Evolutionary conservation across 148 eudicot species (phyloP).

Genomic region (Linanthus parryae): DNA sequence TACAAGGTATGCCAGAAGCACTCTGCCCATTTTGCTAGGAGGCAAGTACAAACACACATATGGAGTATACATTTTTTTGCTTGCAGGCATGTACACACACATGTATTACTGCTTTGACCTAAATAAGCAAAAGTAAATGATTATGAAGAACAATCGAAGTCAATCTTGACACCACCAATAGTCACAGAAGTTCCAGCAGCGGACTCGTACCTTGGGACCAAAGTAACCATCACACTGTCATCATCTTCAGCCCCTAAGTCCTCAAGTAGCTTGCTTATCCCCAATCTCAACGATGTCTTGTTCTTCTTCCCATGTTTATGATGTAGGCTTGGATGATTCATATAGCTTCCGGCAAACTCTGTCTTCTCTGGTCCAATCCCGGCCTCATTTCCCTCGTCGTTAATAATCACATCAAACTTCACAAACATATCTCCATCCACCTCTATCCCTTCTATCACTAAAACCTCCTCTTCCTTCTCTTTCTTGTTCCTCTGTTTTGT

Average conservation of each 20-base stretch:
- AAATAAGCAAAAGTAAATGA: too few species aligned
- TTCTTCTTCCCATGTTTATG: conserved; percentile 30
- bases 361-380: conserved; percentile 20
- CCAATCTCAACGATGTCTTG: too few species aligned
- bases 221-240: conserved; percentile 33
- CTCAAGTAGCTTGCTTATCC: conserved; percentile 39
- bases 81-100: too few species aligned
- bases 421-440: conserved; percentile 23
- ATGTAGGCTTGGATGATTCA: conserved; percentile 38
- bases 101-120: too few species aligned
- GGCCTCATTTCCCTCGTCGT: conserved; percentile 57
- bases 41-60: too few species aligned
- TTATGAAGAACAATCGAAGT: conserved; percentile 38
- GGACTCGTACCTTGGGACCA: conserved; percentile 39
- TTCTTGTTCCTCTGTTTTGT: conserved; percentile 39
- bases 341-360: conserved; percentile 58
- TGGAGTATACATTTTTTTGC: too few species aligned
- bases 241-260: conserved; percentile 45
- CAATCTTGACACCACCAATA: too few species aligned
- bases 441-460: conserved; percentile 30
- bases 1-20: too few species aligned
- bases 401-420: conserved; percentile 52
- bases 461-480: conserved; percentile 42
- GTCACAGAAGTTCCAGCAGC: too few species aligned
- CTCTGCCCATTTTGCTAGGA: too few species aligned